Evolutionary conservation across 306 rosid species (phyloP), one percentile per base, ranked within the genome.

Genomic region (Lathyrus aphaca): DNA sequence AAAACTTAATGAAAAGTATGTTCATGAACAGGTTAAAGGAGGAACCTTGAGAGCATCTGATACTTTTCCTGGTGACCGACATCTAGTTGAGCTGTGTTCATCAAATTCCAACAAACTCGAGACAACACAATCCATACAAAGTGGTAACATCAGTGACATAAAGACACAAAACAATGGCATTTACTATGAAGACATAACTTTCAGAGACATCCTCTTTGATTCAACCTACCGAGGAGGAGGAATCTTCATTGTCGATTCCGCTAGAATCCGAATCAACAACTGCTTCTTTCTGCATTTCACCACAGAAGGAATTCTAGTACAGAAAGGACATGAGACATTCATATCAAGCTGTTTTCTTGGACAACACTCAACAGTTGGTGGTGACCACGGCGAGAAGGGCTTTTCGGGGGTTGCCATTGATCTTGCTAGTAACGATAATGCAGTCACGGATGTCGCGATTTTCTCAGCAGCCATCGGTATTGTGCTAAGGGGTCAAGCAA

Each of bases 231-330:
- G 85, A 18, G 91, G 89, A 71, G 95, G 96, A 18, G 89, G 96
- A 4, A 59, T 86, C 32, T 77, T 72, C 72, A 19, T 86, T 0
- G 58, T 81, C 0, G 84, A 89, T 73, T 82, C 88, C 0, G 87
- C 84, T 4, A 69, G 96, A 79, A 83, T 69, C 68, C 84, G 88
- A 1, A 86, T 89, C 70, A 79, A 69, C 82, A 79, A 82, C 27
- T 89, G 96, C 37, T 86, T 84, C 85, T 89, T 89, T 68, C 83
- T 83, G 6, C 90, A 84, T 78, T 86, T 89, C 84, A 79, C 90
- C 44, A 83, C 87, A 1, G 51, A 89, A 51, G 88, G 92, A 12
- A 85, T 86, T 25, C 46, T 84, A 2, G 96, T 85, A 23, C 80
- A 86, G 19, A 73, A 71, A 12, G 90, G 96, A 9, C 96, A 85